Conservation (phyloP, 768 basidiomycete species). For the Lactarius akahatsu region DNA sequence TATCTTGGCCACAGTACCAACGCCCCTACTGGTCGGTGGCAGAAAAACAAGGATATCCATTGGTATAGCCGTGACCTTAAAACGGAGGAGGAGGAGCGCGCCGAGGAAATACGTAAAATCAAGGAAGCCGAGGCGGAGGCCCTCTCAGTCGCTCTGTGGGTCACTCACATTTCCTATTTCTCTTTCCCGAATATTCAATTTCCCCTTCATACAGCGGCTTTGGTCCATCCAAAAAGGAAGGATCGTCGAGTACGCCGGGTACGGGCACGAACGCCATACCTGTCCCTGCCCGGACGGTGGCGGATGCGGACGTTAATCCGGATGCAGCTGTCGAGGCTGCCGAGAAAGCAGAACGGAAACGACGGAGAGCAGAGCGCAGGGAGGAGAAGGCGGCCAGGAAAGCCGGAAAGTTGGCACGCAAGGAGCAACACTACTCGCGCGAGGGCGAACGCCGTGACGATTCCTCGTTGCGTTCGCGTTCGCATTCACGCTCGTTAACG, state of each 20-base stretch:
- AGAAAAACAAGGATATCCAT: constrained; percentile 95
- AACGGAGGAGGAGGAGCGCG: constrained; percentile 46
- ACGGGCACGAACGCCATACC: constrained; percentile 38
- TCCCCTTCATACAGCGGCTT: constrained; percentile 56
- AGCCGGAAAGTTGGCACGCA: constrained; percentile 42
- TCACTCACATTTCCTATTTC: constrained; percentile 20
- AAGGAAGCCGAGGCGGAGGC: constrained; percentile 93
- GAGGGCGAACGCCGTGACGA: constrained; percentile 16
- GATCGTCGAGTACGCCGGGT: constrained; percentile 27
- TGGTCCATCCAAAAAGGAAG: constrained; percentile 47
- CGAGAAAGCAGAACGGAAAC: constrained; percentile 38
- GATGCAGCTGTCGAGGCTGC: constrained; percentile 29
- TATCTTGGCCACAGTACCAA: constrained; percentile 95
- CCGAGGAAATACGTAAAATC: constrained; percentile 74
- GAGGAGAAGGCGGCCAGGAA: constrained; percentile 60
- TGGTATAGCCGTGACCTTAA: constrained; percentile 81
- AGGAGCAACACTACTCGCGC: constrained; percentile 24
- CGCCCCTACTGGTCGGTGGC: constrained; percentile 94
- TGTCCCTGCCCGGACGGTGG: constrained; percentile 22
- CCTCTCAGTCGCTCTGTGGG: constrained; percentile 73
- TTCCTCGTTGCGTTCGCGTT: constrained; percentile 39
- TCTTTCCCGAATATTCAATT: not conserved
- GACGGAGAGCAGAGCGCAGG: constrained; percentile 52
- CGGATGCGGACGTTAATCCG: constrained; percentile 18
- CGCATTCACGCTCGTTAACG: constrained; percentile 42